Base-by-base conservation (phyloP, 2,329 filamentous ascomycete species). In the Penicillium sp. region DNA sequence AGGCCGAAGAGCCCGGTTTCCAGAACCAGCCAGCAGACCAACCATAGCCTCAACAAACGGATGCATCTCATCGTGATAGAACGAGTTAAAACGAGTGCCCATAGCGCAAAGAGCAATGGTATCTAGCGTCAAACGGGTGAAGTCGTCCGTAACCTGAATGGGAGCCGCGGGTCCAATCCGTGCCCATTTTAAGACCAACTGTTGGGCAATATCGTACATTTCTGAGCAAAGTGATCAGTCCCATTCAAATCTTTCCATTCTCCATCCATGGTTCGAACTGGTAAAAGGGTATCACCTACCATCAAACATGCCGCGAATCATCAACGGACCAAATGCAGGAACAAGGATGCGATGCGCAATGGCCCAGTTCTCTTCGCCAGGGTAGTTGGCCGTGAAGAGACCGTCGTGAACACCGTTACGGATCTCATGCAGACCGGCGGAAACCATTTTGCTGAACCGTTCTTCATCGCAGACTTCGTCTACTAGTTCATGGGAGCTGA, bases 21-120 rank as follows among this genome's bases (percentile, higher is more conserved):
- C 82, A 6, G 79, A 81, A 57, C 86, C 84, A 11, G 70, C 64
- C 1, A 91, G 74, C 50, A 88, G 82, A n/a, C 78, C 78, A 1
- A 78, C 78, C 87, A 91, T 90, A 32, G 85, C 82, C 41, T 78
- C 69, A 36, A 90, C 78, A 61, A 91, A 91, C 0, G 87, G 87
- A 60, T 91, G 88, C 68, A 87, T 74, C 8, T 84, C 77, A 13
- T 88, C 81, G 27, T 79, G 78, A 66, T 91, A 91, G 70, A 86
- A 90, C 1, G 83, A 86, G 71, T 91, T 91, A 78, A 91, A 91
- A 16, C 88, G 84, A 55, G 80, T 87, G 35, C 82, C 82, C 84
- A 89, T 87, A n/a, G 83, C 77, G 68, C 86, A 88, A 27, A 91
- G 78, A 1, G 85, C 86, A 8, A 91, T 79, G 0, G 87, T 88